Evolutionary conservation across 352 stramenopile genomes (phyloP).

Genomic region (Pythium myriotylum): DNA sequence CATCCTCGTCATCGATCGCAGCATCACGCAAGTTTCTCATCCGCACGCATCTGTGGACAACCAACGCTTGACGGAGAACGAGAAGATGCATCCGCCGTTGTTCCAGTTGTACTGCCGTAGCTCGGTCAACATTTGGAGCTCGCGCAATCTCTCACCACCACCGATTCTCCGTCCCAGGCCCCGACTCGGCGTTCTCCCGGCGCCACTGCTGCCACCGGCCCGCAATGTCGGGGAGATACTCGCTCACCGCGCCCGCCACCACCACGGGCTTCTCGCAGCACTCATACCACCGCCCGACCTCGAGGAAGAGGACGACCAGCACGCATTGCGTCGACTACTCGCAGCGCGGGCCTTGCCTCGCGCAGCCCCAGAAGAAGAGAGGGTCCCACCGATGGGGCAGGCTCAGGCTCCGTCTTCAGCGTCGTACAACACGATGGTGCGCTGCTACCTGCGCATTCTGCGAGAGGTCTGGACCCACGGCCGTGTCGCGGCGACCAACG

Average conservation of each 20-base stretch:
- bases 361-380: background rate
- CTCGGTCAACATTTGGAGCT: conserved; percentile 17
- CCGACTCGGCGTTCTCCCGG: background rate
- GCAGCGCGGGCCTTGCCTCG: background rate
- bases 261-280: background rate
- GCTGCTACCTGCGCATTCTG: conserved; percentile 16
- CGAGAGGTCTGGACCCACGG: conserved; percentile 15
- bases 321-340: background rate
- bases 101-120: conserved; percentile 31
- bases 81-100: conserved; percentile 6
- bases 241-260: background rate
- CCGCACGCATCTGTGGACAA: conserved; percentile 8
- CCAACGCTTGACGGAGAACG: background rate
- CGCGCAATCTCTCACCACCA: background rate
- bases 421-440: conserved; percentile 14
- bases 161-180: too few relatives aligned
- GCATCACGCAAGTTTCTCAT: background rate
- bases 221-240: background rate
- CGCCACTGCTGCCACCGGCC: background rate
- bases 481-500: conserved; percentile 9
- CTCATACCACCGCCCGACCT: background rate
- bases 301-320: background rate
- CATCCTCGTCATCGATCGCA: conserved; percentile 45
- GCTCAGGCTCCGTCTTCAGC: conserved; percentile 7
- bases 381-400: background rate